Evolutionary conservation across 1,284 basidiomycete genomes (phyloP).

Genomic region (Cutaneotrichosporon sp.): DNA sequence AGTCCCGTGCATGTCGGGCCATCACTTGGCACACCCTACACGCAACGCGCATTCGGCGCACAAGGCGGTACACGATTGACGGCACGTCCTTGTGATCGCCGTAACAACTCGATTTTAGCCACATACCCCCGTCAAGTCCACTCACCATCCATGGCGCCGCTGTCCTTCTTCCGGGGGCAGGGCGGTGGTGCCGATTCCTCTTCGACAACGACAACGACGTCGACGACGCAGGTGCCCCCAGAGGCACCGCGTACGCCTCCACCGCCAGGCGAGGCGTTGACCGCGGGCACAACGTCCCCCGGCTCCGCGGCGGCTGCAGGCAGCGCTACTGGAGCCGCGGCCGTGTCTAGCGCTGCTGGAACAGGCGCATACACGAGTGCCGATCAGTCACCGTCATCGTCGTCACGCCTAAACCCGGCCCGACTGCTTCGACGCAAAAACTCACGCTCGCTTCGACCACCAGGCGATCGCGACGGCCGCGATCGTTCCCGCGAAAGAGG

Average conservation of each 20-base stretch:
- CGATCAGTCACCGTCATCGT: neutral
- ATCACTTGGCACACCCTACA: no score
- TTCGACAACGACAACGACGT: neutral
- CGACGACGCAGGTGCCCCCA: neutral
- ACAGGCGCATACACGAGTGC: no score
- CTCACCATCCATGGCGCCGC: slow-evolving; percentile 1
- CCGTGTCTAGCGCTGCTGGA: no score
- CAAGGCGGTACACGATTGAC: no score
- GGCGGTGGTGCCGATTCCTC: neutral
- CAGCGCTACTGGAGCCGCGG: no score
- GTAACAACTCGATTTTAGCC: no score
- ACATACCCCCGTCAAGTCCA: no score
- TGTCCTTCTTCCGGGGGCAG: slow-evolving; percentile 8
- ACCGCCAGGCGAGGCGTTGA: neutral
- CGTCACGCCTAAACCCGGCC: slow-evolving; percentile 12
- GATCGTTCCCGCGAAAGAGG: neutral
- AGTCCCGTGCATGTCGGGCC: no score
- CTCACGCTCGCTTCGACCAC: neutral
- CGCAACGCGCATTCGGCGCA: no score
- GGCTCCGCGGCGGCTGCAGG: no score
- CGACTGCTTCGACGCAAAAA: slow-evolving; percentile 8
- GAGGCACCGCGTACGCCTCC: neutral
- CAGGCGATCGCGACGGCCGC: neutral
- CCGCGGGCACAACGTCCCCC: no score
- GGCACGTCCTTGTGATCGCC: no score